Evolutionary conservation across 75 land plant species (phyloP).

Genomic region (Selaginella moellendorffii): DNA sequence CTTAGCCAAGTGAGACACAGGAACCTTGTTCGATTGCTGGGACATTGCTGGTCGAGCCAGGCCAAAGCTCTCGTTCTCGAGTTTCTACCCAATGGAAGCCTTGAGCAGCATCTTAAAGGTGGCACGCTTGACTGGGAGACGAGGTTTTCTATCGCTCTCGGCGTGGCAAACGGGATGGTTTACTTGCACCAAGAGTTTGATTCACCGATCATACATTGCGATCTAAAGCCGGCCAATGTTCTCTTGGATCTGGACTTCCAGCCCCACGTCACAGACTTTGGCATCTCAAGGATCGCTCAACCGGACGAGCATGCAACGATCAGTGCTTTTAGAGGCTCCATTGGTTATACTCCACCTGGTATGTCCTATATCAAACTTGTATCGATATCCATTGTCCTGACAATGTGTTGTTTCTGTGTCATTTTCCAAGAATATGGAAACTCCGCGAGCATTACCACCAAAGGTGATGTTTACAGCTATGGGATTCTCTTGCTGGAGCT

Average conservation of each 20-base stretch:
- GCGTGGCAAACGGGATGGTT: conserved; percentile 7
- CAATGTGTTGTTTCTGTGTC: background rate
- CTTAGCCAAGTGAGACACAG: conserved; percentile 3
- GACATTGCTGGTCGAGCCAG: background rate
- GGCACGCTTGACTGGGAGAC: background rate
- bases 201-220: conserved; percentile 2
- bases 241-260: conserved; percentile 3
- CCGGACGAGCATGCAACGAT: background rate
- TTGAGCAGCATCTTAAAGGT: background rate
- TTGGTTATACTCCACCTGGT: conserved; percentile 7
- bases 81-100: background rate
- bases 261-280: conserved; percentile 11
- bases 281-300: conserved; percentile 8
- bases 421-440: background rate
- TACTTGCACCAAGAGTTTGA: conserved; percentile 9
- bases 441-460: background rate
- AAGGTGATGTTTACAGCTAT: conserved; percentile 6
- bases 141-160: conserved; percentile 4
- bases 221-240: conserved; percentile 4
- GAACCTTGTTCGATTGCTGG: conserved; percentile 2
- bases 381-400: background rate
- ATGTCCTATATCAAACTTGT: background rate
- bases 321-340: conserved; percentile 9
- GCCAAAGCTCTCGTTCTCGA: background rate
- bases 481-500: conserved; percentile 3